Evolutionary conservation across 108 stramenopile species (phyloP).

Genomic region (Stephanodiscus minutulus): DNA sequence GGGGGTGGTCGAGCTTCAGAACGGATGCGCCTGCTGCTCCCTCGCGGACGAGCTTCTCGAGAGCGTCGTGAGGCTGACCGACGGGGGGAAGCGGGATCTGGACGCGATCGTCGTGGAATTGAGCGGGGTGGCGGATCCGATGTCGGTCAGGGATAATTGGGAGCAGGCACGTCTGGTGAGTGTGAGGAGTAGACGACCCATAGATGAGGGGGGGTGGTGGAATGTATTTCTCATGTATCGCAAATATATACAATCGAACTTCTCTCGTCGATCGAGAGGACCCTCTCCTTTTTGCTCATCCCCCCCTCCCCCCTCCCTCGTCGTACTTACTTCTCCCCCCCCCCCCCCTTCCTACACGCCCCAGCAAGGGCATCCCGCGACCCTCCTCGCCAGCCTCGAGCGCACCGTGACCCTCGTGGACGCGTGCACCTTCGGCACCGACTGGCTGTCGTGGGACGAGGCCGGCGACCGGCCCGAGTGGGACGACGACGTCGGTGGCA

Average conservation of each 20-base stretch:
- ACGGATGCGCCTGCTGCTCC: slow-evolving; percentile 95
- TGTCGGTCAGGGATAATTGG: slow-evolving; percentile 84
- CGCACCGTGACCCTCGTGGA: slow-evolving; percentile 92
- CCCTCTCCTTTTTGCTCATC: neutral
- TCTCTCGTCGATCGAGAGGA: neutral
- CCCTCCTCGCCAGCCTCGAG: slow-evolving; percentile 59
- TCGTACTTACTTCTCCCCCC: neutral
- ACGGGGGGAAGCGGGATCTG: slow-evolving; percentile 49
- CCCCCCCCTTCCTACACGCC: neutral
- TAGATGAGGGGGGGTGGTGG: neutral
- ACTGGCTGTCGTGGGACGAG: slow-evolving; percentile 56
- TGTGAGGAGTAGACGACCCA: no score
- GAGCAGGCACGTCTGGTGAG: slow-evolving; percentile 52
- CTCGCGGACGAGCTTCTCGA: slow-evolving; percentile 88
- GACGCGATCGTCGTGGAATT: slow-evolving; percentile 95
- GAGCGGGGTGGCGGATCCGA: slow-evolving; percentile 94
- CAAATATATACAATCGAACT: neutral
- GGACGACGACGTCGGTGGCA: slow-evolving; percentile 59
- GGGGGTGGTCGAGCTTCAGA: slow-evolving; percentile 83
- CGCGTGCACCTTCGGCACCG: slow-evolving; percentile 84
- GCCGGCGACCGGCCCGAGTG: slow-evolving; percentile 65
- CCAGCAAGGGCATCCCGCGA: slow-evolving; percentile 63
- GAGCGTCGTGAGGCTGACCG: slow-evolving; percentile 55
- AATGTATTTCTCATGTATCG: neutral
- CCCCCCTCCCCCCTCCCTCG: neutral